Evolutionary conservation across 768 basidiomycete species (phyloP), one percentile per base, ranked within the genome.

Genomic region (Suillus clintonianus): DNA sequence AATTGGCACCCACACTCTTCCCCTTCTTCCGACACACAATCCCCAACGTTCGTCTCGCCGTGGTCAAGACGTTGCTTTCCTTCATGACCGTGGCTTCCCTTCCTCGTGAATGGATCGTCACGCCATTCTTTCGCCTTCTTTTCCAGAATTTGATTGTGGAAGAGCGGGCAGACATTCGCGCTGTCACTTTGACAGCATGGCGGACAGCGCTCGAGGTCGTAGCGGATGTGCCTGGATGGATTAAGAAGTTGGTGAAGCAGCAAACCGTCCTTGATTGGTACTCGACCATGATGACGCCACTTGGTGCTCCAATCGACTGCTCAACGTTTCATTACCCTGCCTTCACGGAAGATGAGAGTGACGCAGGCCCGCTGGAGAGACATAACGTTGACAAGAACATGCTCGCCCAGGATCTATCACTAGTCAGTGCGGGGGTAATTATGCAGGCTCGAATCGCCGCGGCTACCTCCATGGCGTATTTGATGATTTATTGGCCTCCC

Each of bases 11-110:
- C 2, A 92, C 91, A 1, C 79, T 97, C 6, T 99, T 94, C 78
- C 94, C 97, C 4, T 98, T 97, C 83, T 96, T 98, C 79, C 92
- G 97, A 19, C 97, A 99, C 75, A 96, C 97, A 0, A 99, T 99
- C 70, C 78, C 91, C 1, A 90, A 90, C 64, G 97, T 99, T 61
- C 93, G 97, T 9, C 83, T 96, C 15, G 90, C 97, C 3, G 96
- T 99, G 3, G 91, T 96, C 51, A 89, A 92, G 64, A 95, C 95
- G 0, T 80, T 99, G 11, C 84, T 88, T 61, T 90, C 91, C 9
- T 96, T 99, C 77, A 91, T 97, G 84, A 80, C 82, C 27, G 90
- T 94, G 9, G 76, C 86, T 8, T 85, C 88, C 0, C 83, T 96
- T 48, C 85, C 91, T 9, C 82, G 83, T 68, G 88, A 89, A 60